Evolutionary conservation across 805 yeast species (phyloP), one percentile per base, ranked within the genome.

Genomic region (Priceomyces medius): DNA sequence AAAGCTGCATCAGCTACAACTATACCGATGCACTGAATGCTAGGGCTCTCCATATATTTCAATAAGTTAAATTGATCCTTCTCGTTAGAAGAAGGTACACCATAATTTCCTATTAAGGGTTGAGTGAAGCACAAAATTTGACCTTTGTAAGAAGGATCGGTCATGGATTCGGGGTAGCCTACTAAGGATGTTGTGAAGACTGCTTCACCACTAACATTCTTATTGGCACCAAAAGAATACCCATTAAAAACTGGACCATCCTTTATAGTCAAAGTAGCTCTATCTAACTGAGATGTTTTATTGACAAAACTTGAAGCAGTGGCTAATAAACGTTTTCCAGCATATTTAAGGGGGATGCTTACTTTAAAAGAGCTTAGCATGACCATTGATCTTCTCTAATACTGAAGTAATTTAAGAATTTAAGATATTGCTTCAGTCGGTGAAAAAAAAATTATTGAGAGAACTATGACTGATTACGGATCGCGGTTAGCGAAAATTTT

Each of bases 91-190:
- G 93, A 83, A 19, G 99, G 99, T 24, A 93, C 99, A 66, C 99
- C 99, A 66, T 93, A 93, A 68, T 93, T 93, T 51, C 99, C 99
- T 56, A 93, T 88, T 59, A 93, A 76, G 17, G 99, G 99, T 67
- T 89, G 97, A 6, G 99, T 93, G 70, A 93, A 88, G 46, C 93
- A 95, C 51, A 93, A 79, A 53, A 93, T 93, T 73, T 93, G 99
- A 38, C 99, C 99, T 55, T 82, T 83, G 66, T 93, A 93, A 5
- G 97, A 89, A 28, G 99, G 99, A 66, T 93, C 99, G 17, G 99
- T 93, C 95, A 93, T 89, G 7, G 97, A 87, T 66, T 93, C 99
- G 13, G 99, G 98, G 67, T 93, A 93, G 14, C 99, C 99, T 9
- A 93, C 99, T 64, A 95, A 76, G 6, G 97, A 93, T 24, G 99